These are phyloP conservation scores for Penicillium atrosanguineum DNA, from an alignment of 495 filamentous ascomycete genomes.

Conservation along the genomic window DNA sequence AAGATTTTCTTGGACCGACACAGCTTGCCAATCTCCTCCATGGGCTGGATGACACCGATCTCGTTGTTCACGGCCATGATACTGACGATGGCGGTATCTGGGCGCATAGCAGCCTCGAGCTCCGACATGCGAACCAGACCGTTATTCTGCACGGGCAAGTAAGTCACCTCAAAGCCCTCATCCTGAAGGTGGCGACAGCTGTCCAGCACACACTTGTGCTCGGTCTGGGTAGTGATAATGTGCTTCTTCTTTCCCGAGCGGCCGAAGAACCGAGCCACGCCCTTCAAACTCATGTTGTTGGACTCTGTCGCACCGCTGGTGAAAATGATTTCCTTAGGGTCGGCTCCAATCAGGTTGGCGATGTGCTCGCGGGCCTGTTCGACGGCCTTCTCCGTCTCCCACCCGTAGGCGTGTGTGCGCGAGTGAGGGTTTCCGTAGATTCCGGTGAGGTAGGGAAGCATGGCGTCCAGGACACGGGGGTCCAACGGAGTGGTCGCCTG, in stretches of 20 bases:
- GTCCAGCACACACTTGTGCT: slow-evolving; percentile 98
- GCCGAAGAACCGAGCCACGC: slow-evolving; percentile 92
- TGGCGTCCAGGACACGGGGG: slow-evolving; percentile 90
- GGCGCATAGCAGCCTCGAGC: slow-evolving; percentile 86
- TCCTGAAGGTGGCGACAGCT: slow-evolving; percentile 95
- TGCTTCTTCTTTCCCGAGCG: slow-evolving; percentile 95
- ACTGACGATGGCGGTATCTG: slow-evolving; percentile 87
- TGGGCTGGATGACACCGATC: slow-evolving; percentile 94
- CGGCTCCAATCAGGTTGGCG: slow-evolving; percentile 84
- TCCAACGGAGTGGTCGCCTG: slow-evolving; percentile 97
- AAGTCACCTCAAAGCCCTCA: slow-evolving; percentile 94
- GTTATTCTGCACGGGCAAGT: slow-evolving; percentile 82
- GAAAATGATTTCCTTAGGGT: slow-evolving; percentile 97
- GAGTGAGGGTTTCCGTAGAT: slow-evolving; percentile 98
- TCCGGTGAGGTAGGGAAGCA: slow-evolving; percentile 91
- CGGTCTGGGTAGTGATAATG: slow-evolving; percentile 94
- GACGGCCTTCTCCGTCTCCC: slow-evolving; percentile 94
- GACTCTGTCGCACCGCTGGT: slow-evolving; percentile 97
- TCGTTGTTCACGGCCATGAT: slow-evolving; percentile 99
- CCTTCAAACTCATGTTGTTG: slow-evolving; percentile 99
- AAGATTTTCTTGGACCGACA: slow-evolving; percentile 91
- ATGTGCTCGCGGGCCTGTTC: slow-evolving; percentile 82
- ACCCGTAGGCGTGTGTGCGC: slow-evolving; percentile 95
- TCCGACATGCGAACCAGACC: slow-evolving; percentile 82
- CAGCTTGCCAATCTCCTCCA: slow-evolving; percentile 89